These are phyloP conservation scores for Aspergillus puulaauensis DNA, from an alignment of 2,329 filamentous ascomycete genomes.

Conservation along the genomic window DNA sequence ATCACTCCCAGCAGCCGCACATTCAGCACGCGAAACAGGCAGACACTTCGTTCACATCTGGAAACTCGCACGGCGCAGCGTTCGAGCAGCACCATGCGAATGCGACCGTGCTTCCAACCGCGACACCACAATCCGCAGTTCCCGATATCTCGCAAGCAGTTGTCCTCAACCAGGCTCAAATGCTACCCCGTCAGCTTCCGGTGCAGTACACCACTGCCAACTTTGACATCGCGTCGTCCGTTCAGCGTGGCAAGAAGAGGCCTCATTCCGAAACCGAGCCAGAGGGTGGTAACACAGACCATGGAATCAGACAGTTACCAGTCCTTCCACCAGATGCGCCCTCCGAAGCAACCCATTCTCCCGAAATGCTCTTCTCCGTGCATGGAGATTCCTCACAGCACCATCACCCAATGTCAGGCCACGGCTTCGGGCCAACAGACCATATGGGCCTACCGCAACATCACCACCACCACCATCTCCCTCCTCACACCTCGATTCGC, in stretches of 20 bases:
- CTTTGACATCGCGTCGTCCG: slow-evolving; percentile 32
- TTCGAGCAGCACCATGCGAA: slow-evolving; percentile 44
- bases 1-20: slow-evolving; percentile 52
- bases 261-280: slow-evolving; percentile 31
- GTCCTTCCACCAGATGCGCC: slow-evolving; percentile 33
- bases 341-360: slow-evolving; percentile 30
- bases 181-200: slow-evolving; percentile 34
- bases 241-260: slow-evolving; percentile 36
- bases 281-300: slow-evolving; percentile 24
- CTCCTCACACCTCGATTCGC: slow-evolving; percentile 68
- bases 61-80: slow-evolving; percentile 31
- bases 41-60: slow-evolving; percentile 33
- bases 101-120: slow-evolving; percentile 32
- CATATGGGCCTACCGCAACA: slow-evolving; percentile 51
- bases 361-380: slow-evolving; percentile 36
- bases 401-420: slow-evolving; percentile 29
- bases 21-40: slow-evolving; percentile 35
- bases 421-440: slow-evolving; percentile 40
- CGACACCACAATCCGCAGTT: slow-evolving; percentile 29
- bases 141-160: slow-evolving; percentile 33
- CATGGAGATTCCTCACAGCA: slow-evolving; percentile 32
- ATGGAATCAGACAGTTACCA: slow-evolving; percentile 30
- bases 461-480: slow-evolving; percentile 80
- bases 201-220: slow-evolving; percentile 34
- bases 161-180: slow-evolving; percentile 33